Percentiles rank a stretch among this genome's conserved stretches.
These are phyloP conservation scores for Rhizopogon roseolus DNA, from an alignment of 768 basidiomycete species.

Conservation along the genomic window DNA sequence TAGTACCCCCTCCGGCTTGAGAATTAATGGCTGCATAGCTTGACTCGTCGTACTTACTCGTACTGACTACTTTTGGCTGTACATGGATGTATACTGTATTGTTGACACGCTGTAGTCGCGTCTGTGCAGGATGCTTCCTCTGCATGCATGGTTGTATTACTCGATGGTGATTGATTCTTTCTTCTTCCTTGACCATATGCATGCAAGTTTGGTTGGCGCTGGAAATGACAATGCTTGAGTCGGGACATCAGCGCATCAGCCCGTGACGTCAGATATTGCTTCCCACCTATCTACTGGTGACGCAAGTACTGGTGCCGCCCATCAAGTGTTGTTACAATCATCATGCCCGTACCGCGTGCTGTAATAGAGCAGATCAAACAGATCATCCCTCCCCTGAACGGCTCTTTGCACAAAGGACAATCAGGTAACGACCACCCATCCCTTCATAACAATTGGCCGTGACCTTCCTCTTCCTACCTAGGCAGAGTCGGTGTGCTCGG, in stretches of 20 bases:
- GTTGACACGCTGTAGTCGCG: slow-evolving; percentile 3
- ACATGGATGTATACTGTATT: slow-evolving; percentile 1
- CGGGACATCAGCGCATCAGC: too few species aligned
- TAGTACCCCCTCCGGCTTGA: slow-evolving; percentile 13
- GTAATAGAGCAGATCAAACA: slow-evolving; percentile 70
- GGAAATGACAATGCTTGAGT: too few species aligned
- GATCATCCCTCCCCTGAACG: slow-evolving; percentile 88
- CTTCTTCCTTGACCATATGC: too few species aligned
- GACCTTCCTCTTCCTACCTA: slow-evolving; percentile 13
- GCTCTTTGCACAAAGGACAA: slow-evolving; percentile 91
- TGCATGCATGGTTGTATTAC: not conserved
- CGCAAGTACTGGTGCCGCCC: not conserved
- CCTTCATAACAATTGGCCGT: slow-evolving; percentile 1
- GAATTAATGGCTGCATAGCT: slow-evolving; percentile 19
- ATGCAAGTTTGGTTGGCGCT: too few species aligned
- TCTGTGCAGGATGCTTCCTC: slow-evolving; percentile 4
- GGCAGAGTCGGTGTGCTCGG: slow-evolving; percentile 93
- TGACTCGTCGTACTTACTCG: slow-evolving; percentile 6
- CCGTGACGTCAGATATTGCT: not conserved
- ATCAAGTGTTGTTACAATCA: not conserved
- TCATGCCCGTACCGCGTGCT: slow-evolving; percentile 58
- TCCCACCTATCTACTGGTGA: not conserved
- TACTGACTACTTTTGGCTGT: slow-evolving; percentile 3
- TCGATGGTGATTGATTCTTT: too few species aligned
- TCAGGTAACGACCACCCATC: slow-evolving; percentile 47